Conservation (phyloP, 352 stramenopile species). For the Globisporangium okanoganense region DNA sequence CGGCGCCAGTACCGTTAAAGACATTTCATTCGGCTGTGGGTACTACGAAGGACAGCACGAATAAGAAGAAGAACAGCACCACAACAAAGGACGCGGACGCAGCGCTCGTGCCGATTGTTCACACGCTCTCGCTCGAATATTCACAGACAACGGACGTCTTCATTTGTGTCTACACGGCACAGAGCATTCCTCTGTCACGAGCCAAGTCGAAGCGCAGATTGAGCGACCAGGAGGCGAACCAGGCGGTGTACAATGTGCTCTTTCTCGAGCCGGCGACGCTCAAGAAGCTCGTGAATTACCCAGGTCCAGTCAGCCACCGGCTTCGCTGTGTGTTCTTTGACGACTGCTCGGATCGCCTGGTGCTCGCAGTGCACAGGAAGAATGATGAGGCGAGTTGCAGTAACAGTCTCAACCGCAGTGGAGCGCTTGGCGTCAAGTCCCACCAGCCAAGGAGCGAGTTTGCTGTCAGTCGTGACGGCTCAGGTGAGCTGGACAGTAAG, state of each 20-base stretch:
- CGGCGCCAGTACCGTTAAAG: background rate
- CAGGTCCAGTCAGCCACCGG: slow-evolving; percentile 30
- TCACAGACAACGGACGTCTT: slow-evolving; percentile 45
- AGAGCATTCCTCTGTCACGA: slow-evolving; percentile 9
- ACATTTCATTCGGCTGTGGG: background rate
- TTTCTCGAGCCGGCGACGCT: slow-evolving; percentile 66
- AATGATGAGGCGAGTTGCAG: slow-evolving; percentile 7
- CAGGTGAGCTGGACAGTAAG: background rate
- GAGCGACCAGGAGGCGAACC: background rate
- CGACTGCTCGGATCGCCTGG: slow-evolving; percentile 26
- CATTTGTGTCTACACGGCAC: slow-evolving; percentile 51
- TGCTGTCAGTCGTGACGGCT: background rate
- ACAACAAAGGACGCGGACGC: background rate
- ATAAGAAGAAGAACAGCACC: slow-evolving; percentile 13
- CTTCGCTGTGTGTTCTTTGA: slow-evolving; percentile 52
- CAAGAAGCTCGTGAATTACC: slow-evolving; percentile 48
- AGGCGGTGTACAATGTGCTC: slow-evolving; percentile 35
- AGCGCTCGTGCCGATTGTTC: slow-evolving; percentile 15
- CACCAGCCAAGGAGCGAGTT: background rate
- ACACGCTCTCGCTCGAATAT: slow-evolving; percentile 39
- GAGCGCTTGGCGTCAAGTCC: background rate
- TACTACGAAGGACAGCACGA: too few relatives aligned
- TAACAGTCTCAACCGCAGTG: background rate
- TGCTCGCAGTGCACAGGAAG: slow-evolving; percentile 29
- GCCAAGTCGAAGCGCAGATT: background rate